Percentiles rank a stretch among this genome's conserved stretches.
Conservation (phyloP, 805 yeast genomes). For the Myxozyma geophila region DNA sequence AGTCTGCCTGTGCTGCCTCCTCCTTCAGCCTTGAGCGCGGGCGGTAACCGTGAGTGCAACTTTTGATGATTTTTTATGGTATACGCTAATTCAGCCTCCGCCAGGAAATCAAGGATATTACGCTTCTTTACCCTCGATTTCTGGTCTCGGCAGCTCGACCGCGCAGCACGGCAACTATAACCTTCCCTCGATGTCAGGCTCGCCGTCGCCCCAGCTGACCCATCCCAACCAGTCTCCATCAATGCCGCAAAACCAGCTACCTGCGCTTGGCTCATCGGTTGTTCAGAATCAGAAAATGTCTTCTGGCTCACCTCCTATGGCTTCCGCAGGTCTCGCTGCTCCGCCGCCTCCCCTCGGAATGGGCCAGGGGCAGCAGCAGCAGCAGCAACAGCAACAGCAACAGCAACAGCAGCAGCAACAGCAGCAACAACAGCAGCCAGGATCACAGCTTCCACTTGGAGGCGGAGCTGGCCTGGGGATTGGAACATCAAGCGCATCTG, state of each 20-base stretch:
- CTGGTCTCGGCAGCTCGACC: constrained; percentile 38
- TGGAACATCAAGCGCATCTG: constrained; percentile 36
- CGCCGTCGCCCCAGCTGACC: constrained; percentile 43
- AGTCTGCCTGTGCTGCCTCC: constrained; percentile 47
- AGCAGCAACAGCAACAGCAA: constrained; percentile 30
- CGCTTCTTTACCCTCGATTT: constrained; percentile 42
- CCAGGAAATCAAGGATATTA: constrained; percentile 39
- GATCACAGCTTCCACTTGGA: constrained; percentile 25
- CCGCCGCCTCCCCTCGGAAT: constrained; percentile 25
- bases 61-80: not conserved
- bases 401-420: constrained; percentile 38
- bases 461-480: constrained; percentile 13
- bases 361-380: constrained; percentile 32
- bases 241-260: constrained; percentile 27
- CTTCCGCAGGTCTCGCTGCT: constrained; percentile 18
- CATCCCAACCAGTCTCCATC: constrained; percentile 33
- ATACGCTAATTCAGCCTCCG: not conserved
- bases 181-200: constrained; percentile 37
- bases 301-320: constrained; percentile 38
- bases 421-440: constrained; percentile 37
- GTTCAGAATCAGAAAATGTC: constrained; percentile 42
- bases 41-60: constrained; percentile 23
- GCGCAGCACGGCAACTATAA: constrained; percentile 34
- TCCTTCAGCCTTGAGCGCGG: constrained; percentile 41
- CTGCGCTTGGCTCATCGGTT: constrained; percentile 25